Evolutionary conservation across 2,329 filamentous ascomycete species (phyloP).

Genomic region (Penicillium sp.): DNA sequence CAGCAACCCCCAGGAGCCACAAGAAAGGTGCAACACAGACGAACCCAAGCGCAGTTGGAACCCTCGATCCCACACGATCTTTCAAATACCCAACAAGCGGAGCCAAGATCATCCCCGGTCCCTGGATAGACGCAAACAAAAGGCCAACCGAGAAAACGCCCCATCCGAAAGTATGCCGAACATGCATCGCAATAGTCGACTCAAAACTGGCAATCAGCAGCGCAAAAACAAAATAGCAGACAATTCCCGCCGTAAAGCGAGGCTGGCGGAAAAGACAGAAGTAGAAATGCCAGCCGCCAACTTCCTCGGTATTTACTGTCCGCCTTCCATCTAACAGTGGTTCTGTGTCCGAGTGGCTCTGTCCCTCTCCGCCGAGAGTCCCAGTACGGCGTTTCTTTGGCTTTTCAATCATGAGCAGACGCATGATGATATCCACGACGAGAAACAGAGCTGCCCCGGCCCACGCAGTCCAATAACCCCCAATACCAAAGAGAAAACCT

Average conservation of each 20-base stretch:
- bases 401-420: constrained; percentile 15
- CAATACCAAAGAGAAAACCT: constrained; percentile 25
- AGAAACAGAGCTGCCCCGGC: constrained; percentile 24
- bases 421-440: constrained; percentile 29
- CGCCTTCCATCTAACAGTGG: not conserved
- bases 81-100: constrained; percentile 5
- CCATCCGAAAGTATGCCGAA: constrained; percentile 13
- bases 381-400: not conserved
- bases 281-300: constrained; percentile 9
- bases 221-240: constrained; percentile 10
- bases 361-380: not conserved
- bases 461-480: constrained; percentile 32
- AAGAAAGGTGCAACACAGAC: constrained; percentile 2
- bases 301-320: not conserved
- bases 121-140: constrained; percentile 12
- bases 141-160: constrained; percentile 11
- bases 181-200: constrained; percentile 13
- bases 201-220: constrained; percentile 12
- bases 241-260: constrained; percentile 9
- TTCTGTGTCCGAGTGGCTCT: not conserved
- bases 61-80: constrained; percentile 4
- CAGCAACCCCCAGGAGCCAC: constrained; percentile 4
- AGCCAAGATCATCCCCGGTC: constrained; percentile 10
- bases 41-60: constrained; percentile 2
- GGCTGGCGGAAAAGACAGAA: constrained; percentile 3